Evolutionary conservation across 1,284 basidiomycete species (phyloP).

Genomic region (Pholiota adiposa): DNA sequence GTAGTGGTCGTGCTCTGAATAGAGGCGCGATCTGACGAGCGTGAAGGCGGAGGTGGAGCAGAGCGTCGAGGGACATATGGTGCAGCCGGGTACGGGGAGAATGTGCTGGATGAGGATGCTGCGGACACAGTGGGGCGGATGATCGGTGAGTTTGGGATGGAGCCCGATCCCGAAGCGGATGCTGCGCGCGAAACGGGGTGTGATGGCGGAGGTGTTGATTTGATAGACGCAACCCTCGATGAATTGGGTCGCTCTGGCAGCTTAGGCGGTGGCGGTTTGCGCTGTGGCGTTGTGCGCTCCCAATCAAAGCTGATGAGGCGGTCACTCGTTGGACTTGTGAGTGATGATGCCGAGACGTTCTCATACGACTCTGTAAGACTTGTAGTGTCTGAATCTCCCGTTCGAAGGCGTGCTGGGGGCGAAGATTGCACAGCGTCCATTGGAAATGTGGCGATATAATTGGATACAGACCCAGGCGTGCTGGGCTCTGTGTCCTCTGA

Average conservation of each 20-base stretch:
- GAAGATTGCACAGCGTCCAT: constrained; percentile 42
- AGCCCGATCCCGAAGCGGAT: constrained; percentile 29
- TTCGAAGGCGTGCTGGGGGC: constrained; percentile 24
- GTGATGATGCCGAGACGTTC: constrained; percentile 55
- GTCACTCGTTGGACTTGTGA: constrained; percentile 46
- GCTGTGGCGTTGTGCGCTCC: constrained; percentile 42
- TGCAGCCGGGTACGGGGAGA: constrained; percentile 7
- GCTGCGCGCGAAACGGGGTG: constrained; percentile 29
- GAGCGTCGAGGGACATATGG: constrained; percentile 30
- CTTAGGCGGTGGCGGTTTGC: constrained; percentile 50
- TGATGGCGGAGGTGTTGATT: constrained; percentile 35
- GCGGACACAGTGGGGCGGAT: constrained; percentile 38
- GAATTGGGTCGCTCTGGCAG: constrained; percentile 55
- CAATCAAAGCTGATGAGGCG: constrained; percentile 45
- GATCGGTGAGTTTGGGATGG: constrained; percentile 31
- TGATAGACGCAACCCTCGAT: constrained; percentile 31
- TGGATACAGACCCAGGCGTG: constrained; percentile 46
- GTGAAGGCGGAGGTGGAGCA: constrained; percentile 41
- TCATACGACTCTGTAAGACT: constrained; percentile 76
- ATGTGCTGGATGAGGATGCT: constrained; percentile 32
- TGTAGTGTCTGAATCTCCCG: constrained; percentile 50
- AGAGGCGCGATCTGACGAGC: constrained; percentile 64
- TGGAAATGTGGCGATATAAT: constrained; percentile 51
- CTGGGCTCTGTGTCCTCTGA: constrained; percentile 63
- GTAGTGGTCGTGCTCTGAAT: constrained; percentile 55